These are phyloP conservation scores for Cordia subcordata DNA, from an alignment of 257 asterid genomes.

Conservation along the genomic window DNA sequence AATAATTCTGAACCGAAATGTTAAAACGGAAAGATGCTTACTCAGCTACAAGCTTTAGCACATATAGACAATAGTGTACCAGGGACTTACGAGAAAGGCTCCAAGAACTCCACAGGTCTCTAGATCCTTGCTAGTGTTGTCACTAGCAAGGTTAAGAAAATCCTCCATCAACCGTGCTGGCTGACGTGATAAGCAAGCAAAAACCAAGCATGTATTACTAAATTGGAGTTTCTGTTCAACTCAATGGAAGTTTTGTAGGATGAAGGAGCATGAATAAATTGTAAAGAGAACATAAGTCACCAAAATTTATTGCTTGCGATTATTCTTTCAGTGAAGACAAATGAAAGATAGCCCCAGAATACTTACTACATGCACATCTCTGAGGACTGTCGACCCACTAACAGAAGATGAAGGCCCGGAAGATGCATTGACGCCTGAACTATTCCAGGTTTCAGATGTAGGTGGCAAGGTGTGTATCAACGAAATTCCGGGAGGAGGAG, in stretches of 20 bases:
- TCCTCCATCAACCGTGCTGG: conserved; percentile 41
- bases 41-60: too few species aligned
- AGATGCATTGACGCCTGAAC: conserved; percentile 18
- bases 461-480: conserved; percentile 20
- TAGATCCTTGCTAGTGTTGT: conserved; percentile 35
- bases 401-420: conserved; percentile 15
- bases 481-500: too few species aligned
- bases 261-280: background rate
- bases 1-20: too few species aligned
- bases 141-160: conserved; percentile 37
- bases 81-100: conserved; percentile 38
- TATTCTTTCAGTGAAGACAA: background rate
- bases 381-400: conserved; percentile 22
- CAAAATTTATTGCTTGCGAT: background rate
- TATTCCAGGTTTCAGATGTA: conserved; percentile 20
- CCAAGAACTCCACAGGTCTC: conserved; percentile 60
- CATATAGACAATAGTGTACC: too few species aligned
- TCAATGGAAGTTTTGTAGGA: too few species aligned
- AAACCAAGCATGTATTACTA: background rate
- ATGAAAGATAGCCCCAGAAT: background rate
- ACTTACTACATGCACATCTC: conserved; percentile 43
- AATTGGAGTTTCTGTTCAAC: too few species aligned
- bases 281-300: background rate
- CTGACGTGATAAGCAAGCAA: conserved; percentile 10
- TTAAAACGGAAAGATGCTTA: background rate